Evolutionary conservation across 441 rosid species (phyloP).

Genomic region (Monsonia emarginata): DNA sequence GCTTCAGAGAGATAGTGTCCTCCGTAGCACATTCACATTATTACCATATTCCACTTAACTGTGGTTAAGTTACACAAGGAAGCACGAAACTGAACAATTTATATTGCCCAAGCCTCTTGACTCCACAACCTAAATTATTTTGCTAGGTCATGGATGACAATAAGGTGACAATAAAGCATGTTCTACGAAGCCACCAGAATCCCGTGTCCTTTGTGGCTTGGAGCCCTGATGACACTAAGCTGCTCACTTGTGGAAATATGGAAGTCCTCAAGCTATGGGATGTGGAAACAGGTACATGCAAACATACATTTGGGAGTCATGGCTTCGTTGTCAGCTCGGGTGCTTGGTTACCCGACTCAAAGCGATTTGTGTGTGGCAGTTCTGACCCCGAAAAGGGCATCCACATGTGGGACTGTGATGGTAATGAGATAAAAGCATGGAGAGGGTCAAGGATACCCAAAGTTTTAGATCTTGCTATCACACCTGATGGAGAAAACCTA

Average conservation of each 20-base stretch:
- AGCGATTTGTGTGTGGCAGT: conserved; percentile 79
- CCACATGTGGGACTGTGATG: conserved; percentile 72
- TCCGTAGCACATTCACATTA: too few species aligned
- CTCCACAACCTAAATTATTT: conserved; percentile 12
- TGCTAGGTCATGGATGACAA: conserved; percentile 55
- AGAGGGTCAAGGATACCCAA: conserved; percentile 67
- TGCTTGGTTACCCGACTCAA: conserved; percentile 94
- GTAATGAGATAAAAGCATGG: conserved; percentile 76
- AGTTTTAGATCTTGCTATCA: conserved; percentile 70
- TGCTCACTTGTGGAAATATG: conserved; percentile 69
- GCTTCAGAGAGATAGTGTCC: too few species aligned
- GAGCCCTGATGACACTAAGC: conserved; percentile 73
- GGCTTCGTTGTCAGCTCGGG: conserved; percentile 77
- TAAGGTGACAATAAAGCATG: conserved; percentile 40
- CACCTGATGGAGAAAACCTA: conserved; percentile 67
- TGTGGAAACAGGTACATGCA: conserved; percentile 74
- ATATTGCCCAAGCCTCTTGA: too few species aligned
- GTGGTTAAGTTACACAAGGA: too few species aligned
- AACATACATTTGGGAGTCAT: conserved; percentile 69
- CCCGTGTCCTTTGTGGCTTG: conserved; percentile 79
- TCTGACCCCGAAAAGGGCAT: conserved; percentile 72
- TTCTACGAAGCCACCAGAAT: conserved; percentile 53
- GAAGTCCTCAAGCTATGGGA: conserved; percentile 93
- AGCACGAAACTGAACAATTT: too few species aligned
- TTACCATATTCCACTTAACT: too few species aligned